These are phyloP conservation scores for Exophiala xenobiotica DNA, from an alignment of 2,329 filamentous ascomycete species.

Conservation along the genomic window DNA sequence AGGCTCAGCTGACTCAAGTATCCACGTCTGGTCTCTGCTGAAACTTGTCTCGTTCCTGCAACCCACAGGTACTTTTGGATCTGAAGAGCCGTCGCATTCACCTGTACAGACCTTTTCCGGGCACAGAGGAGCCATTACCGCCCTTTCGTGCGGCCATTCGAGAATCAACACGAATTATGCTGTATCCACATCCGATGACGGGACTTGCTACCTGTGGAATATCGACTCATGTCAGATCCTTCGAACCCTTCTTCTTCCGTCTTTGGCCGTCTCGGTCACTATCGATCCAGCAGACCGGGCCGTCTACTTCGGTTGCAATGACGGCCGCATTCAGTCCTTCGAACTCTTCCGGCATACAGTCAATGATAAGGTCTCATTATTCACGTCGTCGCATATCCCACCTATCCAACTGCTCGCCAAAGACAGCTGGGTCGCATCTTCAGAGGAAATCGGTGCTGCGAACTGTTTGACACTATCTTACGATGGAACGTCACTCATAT, in stretches of 20 bases:
- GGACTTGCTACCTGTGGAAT: conserved; percentile 90
- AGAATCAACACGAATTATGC: conserved; percentile 74
- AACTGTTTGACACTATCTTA: conserved; percentile 73
- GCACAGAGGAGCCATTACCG: conserved; percentile 58
- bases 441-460: conserved; percentile 64
- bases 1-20: conserved; percentile 68
- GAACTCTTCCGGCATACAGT: conserved; percentile 60
- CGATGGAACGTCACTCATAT: conserved; percentile 76
- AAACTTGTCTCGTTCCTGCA: conserved; percentile 65
- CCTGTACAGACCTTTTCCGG: conserved; percentile 73
- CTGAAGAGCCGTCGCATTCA: conserved; percentile 51
- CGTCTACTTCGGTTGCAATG: conserved; percentile 76
- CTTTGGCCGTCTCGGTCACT: conserved; percentile 67
- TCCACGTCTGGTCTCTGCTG: conserved; percentile 87
- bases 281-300: conserved; percentile 83
- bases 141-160: conserved; percentile 63
- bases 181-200: conserved; percentile 80
- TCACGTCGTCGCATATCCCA: conserved; percentile 36
- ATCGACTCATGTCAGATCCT: conserved; percentile 75
- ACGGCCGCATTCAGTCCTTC: conserved; percentile 75
- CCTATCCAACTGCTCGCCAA: conserved; percentile 42
- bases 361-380: conserved; percentile 1
- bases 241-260: conserved; percentile 77
- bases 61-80: conserved; percentile 47
- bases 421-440: conserved; percentile 52